These are phyloP conservation scores for Aspergillus floridensis DNA, from an alignment of 2,329 filamentous ascomycete genomes.

Conservation along the genomic window DNA sequence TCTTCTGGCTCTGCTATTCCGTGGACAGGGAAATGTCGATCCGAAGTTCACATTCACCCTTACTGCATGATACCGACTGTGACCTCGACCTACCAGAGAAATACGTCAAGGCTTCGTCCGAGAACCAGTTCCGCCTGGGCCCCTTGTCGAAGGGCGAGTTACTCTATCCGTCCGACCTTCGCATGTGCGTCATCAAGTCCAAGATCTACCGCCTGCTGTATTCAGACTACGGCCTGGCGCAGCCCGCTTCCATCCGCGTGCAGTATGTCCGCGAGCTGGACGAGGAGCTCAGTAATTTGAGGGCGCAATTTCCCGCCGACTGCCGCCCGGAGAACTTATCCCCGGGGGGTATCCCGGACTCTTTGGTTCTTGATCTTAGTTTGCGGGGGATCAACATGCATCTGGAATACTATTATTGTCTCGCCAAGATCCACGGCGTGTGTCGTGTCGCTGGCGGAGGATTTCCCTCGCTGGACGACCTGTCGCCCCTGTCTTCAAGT, in stretches of 20 bases:
- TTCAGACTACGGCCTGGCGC: constrained; percentile 11
- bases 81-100: constrained; percentile 22
- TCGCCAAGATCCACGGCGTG: constrained; percentile 25
- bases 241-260: constrained; percentile 19
- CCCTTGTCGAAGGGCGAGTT: constrained; percentile 17
- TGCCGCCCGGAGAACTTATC: constrained; percentile 20
- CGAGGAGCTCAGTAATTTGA: constrained; percentile 22
- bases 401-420: constrained; percentile 26
- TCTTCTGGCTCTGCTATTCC: constrained; percentile 27
- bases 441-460: constrained; percentile 1
- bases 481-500: constrained; percentile 20
- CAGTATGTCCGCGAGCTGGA: constrained; percentile 28
- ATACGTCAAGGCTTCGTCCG: constrained; percentile 19
- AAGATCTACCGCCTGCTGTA: constrained; percentile 23
- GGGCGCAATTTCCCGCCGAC: constrained; percentile 16
- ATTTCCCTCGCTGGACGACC: background rate
- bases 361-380: constrained; percentile 24
- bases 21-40: constrained; percentile 27
- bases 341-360: background rate
- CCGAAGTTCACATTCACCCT: constrained; percentile 19
- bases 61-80: constrained; percentile 25
- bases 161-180: constrained; percentile 25
- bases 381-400: constrained; percentile 24
- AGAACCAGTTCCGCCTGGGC: constrained; percentile 19
- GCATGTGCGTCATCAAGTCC: constrained; percentile 23